Evolutionary conservation across 1,139 yeast genomes (phyloP).

Genomic region (Arxiozyma telluris): DNA sequence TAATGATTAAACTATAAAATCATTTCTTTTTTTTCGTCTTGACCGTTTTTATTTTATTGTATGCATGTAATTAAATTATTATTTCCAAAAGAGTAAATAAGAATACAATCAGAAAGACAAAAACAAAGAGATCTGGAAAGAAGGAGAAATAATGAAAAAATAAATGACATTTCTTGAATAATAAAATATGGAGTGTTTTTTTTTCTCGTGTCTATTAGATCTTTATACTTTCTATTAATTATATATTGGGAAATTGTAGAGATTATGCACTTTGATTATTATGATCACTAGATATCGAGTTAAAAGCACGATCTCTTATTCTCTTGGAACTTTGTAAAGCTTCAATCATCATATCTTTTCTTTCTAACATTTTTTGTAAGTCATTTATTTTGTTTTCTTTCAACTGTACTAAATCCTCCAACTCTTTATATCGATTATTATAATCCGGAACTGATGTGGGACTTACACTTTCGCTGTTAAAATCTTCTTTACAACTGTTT

Average conservation of each 20-base stretch:
- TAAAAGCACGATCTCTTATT: slow-evolving; percentile 36
- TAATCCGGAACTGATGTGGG: background rate
- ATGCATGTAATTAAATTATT: background rate
- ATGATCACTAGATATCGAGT: background rate
- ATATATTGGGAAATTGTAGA: background rate
- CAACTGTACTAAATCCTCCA: slow-evolving; percentile 30
- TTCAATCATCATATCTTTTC: slow-evolving; percentile 70
- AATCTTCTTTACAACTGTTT: background rate
- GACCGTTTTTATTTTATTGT: too few species aligned
- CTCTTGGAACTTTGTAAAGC: slow-evolving; percentile 58
- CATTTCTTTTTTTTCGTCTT: background rate
- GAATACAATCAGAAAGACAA: background rate
- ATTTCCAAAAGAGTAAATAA: background rate
- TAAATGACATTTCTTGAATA: background rate
- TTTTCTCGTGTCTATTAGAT: too few species aligned
- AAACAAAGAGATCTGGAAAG: too few species aligned
- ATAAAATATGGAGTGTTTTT: too few species aligned
- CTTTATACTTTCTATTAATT: background rate
- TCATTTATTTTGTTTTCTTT: slow-evolving; percentile 65
- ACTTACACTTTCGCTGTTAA: background rate
- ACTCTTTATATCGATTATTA: slow-evolving; percentile 6
- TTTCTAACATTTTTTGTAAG: slow-evolving; percentile 49
- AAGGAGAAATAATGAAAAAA: too few species aligned
- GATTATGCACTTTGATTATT: background rate
- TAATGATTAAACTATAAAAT: too few species aligned